These are phyloP conservation scores for Penstemon eatonii DNA, from an alignment of 257 asterid genomes.

Conservation along the genomic window DNA sequence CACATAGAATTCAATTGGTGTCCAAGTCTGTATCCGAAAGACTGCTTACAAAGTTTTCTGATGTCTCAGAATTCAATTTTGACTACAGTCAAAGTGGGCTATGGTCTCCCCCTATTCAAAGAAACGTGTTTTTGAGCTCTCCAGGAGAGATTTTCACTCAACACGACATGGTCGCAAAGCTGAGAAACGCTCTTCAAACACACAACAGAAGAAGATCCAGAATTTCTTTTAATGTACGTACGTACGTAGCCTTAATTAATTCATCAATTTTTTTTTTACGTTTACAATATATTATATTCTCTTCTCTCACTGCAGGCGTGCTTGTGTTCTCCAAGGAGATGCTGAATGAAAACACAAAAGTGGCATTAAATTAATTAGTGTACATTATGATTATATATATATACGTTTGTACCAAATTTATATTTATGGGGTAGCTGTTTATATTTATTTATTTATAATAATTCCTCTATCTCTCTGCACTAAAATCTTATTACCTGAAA, in stretches of 20 bases:
- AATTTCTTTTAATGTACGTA: slow-evolving; percentile 60
- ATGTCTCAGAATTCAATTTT: slow-evolving; percentile 67
- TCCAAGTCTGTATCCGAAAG: slow-evolving; percentile 69
- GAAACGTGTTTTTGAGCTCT: slow-evolving; percentile 55
- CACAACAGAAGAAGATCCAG: slow-evolving; percentile 45
- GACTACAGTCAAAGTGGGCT: slow-evolving; percentile 68
- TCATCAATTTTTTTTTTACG: neutral
- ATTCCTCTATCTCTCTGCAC: too few species aligned
- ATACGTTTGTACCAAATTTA: neutral
- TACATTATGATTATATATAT: too few species aligned
- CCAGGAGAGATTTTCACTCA: slow-evolving; percentile 50
- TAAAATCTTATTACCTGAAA: too few species aligned
- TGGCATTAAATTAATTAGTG: neutral
- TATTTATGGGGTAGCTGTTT: neutral
- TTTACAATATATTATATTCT: neutral
- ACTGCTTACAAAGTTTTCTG: slow-evolving; percentile 61
- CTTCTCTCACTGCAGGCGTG: slow-evolving; percentile 54
- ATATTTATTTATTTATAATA: too few species aligned
- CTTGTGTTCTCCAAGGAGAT: slow-evolving; percentile 78
- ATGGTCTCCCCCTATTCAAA: slow-evolving; percentile 86
- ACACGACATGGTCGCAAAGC: slow-evolving; percentile 51
- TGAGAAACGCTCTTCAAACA: slow-evolving; percentile 40
- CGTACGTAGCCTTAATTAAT: too few species aligned
- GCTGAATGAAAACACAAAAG: slow-evolving; percentile 23
- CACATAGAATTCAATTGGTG: slow-evolving; percentile 56